A percentile compares a stretch with the other conserved stretches of the same genome.
These are phyloP conservation scores for Scenedesmus sp. DNA, from an alignment of 163 green algal genomes.

Conservation along the genomic window DNA sequence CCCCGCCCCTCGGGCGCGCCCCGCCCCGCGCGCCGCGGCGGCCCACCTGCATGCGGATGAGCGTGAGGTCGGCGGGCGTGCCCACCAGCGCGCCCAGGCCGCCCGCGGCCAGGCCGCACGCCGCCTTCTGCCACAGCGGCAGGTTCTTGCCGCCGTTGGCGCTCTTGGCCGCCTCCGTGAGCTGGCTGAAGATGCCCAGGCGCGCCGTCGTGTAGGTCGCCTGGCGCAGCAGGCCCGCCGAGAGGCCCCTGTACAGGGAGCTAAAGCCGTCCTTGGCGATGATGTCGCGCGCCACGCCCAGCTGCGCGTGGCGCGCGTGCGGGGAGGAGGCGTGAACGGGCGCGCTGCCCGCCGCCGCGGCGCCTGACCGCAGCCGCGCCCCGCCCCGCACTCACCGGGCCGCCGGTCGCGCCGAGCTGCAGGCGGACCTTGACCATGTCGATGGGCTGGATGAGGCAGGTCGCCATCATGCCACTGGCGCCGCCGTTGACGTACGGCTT, in stretches of 20 bases:
- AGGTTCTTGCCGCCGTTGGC: slow-evolving; percentile 68
- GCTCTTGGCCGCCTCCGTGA: slow-evolving; percentile 65
- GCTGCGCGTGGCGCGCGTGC: no score
- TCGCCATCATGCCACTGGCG: slow-evolving; percentile 92
- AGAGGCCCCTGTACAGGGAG: slow-evolving; percentile 96
- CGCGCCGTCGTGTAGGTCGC: slow-evolving; percentile 99
- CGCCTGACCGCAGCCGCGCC: no score
- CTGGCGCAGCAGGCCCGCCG: slow-evolving; percentile 94
- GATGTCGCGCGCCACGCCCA: slow-evolving; percentile 85
- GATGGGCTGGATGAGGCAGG: slow-evolving; percentile 98
- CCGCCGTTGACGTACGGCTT: slow-evolving; percentile 99
- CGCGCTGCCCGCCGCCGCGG: no score
- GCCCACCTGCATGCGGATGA: slow-evolving; percentile 98
- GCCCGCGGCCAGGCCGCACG: slow-evolving; percentile 90
- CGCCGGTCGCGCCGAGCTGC: slow-evolving; percentile 88
- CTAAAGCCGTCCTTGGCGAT: slow-evolving; percentile 88
- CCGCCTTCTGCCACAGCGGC: slow-evolving; percentile 95
- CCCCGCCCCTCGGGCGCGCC: no score
- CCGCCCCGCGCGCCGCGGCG: no score
- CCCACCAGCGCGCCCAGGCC: slow-evolving; percentile 95
- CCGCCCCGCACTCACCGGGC: slow-evolving; percentile 74
- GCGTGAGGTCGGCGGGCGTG: slow-evolving; percentile 95
- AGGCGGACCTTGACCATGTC: slow-evolving; percentile 99
- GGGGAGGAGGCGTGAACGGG: no score
- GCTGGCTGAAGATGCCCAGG: slow-evolving; percentile 94